Percentiles rank a stretch among this genome's conserved stretches.
phyloP scores from a whole-genome alignment of 768 basidiomycete genomes.

The Mycena albidolilacea region DNA sequence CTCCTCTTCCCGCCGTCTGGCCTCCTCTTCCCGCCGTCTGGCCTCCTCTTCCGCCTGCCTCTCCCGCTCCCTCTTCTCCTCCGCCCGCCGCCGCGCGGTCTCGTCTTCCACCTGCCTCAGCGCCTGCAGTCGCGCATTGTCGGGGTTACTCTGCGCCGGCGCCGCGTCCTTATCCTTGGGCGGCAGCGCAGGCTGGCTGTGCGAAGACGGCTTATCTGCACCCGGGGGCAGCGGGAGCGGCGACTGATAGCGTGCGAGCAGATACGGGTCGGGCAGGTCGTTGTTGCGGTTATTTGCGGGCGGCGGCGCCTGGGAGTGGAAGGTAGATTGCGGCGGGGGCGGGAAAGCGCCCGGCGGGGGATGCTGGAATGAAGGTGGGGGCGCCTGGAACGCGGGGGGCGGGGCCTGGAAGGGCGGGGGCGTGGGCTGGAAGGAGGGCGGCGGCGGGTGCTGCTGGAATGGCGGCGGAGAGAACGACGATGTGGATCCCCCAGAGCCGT shows the following conservation, averaged over 20 bases:
- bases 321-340: constrained; percentile 10
- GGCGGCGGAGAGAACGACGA: constrained; percentile 27
- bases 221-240: constrained; percentile 71
- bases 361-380: constrained; percentile 20
- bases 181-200: constrained; percentile 28
- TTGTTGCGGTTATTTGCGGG: constrained; percentile 39
- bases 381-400: constrained; percentile 40
- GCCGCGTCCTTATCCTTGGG: constrained; percentile 42
- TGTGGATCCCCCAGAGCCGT: constrained; percentile 30
- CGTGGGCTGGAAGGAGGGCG: constrained; percentile 37
- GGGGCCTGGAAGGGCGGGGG: constrained; percentile 26
- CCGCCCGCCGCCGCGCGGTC: constrained; percentile 43
- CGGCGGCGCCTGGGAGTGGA: constrained; percentile 37
- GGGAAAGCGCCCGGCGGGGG: constrained; percentile 37
- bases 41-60: constrained; percentile 37
- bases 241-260: constrained; percentile 63
- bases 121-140: constrained; percentile 51
- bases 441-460: constrained; percentile 30
- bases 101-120: constrained; percentile 57
- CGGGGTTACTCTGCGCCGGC: constrained; percentile 40
- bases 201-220: constrained; percentile 37
- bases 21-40: neutral
- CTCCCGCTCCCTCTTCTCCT: constrained; percentile 47
- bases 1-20: too few relatives aligned
- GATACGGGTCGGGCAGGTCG: constrained; percentile 59